Conservation (phyloP, 805 yeast species). For the Myxozyma monticola region DNA sequence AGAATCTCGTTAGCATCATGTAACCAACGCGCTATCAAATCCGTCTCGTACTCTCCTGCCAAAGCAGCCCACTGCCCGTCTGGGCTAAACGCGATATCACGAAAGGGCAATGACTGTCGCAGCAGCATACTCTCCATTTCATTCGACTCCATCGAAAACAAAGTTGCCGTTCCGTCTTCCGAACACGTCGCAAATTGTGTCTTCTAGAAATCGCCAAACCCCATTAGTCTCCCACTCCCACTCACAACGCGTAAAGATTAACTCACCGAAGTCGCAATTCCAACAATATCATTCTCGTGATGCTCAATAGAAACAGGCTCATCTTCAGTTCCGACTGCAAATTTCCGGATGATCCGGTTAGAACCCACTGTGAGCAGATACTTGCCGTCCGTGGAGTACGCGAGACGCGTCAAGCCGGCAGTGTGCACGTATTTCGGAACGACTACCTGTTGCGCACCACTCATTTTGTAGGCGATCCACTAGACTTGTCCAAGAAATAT, state of each 20-base stretch:
- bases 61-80: conserved; percentile 42
- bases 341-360: conserved; percentile 39
- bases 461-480: too few relatives aligned
- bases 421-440: conserved; percentile 40
- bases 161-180: conserved; percentile 44
- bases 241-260: background rate
- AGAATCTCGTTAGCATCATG: background rate
- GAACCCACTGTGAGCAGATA: conserved; percentile 41
- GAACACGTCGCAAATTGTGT: conserved; percentile 45
- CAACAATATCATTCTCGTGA: conserved; percentile 32
- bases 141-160: conserved; percentile 34
- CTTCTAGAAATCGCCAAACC: conserved; percentile 2
- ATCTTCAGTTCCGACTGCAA: conserved; percentile 35
- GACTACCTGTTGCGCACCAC: too few relatives aligned
- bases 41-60: conserved; percentile 37
- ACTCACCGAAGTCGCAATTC: conserved; percentile 34
- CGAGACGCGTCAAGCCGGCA: conserved; percentile 38
- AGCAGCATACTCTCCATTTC: conserved; percentile 32
- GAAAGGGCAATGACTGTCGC: conserved; percentile 39
- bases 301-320: conserved; percentile 40
- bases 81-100: conserved; percentile 38
- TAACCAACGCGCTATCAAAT: too few relatives aligned
- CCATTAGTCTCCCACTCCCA: background rate
- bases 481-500: too few relatives aligned
- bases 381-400: conserved; percentile 39